phyloP scores from a whole-genome alignment of 257 asterid species.

The Capsicum chinense region DNA sequence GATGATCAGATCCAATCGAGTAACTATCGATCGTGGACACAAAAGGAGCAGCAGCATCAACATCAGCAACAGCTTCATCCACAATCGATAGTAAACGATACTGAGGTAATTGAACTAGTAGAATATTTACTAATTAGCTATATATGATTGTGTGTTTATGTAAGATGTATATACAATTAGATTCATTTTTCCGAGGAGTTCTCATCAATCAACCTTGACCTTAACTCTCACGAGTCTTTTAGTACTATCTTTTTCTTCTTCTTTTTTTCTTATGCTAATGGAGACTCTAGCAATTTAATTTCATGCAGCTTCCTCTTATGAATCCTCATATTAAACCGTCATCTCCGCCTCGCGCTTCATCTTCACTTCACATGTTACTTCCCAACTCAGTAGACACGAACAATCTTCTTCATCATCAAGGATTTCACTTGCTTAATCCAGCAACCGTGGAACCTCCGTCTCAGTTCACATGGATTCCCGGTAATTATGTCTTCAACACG shows the following conservation, averaged over 20 bases:
- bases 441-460: conserved; percentile 39
- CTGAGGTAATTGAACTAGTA: conserved; percentile 40
- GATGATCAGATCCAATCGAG: conserved; percentile 64
- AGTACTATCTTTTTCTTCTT: background rate
- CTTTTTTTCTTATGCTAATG: background rate
- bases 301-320: conserved; percentile 58
- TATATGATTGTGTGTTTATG: background rate
- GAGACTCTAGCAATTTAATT: background rate
- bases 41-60: conserved; percentile 35
- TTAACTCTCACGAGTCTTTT: background rate
- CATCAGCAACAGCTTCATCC: conserved; percentile 28
- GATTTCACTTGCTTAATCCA: conserved; percentile 44
- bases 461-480: conserved; percentile 48
- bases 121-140: background rate
- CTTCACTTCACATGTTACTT: conserved; percentile 39
- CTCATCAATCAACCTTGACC: background rate
- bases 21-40: conserved; percentile 45
- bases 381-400: conserved; percentile 36
- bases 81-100: conserved; percentile 36
- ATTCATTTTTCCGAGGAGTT: background rate
- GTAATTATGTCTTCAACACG: background rate
- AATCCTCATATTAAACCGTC: conserved; percentile 44
- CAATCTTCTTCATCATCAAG: conserved; percentile 38
- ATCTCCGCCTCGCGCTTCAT: conserved; percentile 35
- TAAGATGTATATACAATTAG: background rate